Evolutionary conservation across 139 green algal genomes (phyloP), one percentile per base, ranked within the genome.

Genomic region (Pleodorina starrii): DNA sequence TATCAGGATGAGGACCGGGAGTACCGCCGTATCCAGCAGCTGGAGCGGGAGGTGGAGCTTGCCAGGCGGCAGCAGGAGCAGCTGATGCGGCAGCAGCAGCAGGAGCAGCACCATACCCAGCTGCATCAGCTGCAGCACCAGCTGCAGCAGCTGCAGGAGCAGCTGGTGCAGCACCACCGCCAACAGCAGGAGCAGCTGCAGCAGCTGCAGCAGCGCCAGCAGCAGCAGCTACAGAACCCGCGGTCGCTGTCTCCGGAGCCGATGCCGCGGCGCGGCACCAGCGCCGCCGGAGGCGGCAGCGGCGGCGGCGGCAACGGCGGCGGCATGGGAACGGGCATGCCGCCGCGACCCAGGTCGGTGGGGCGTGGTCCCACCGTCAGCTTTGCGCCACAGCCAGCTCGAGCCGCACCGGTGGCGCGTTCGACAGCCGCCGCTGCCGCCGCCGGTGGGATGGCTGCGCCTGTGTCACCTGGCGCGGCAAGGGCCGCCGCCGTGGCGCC

Each of bases 1-100:
- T 16, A 69, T 11, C 57, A 69, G 57, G 48, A 57, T 12, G 48
- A 10, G 48, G 11, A 10, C 11, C 12, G 11, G 48, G 48, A 57
- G 10, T 57, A 57, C 48, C 48, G 10, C 11, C 69, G 36, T 17
- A 77, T 77, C 3, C 36, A 77, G 69, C 69, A 50, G 35, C 35
- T 77, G 32, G 36, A 77, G 36, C 69, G 36, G 17, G 14, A 29
- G 69, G 16, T 54, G 27, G 11, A 80, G 72, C 72, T 59, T 38
- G 29, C 19, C 7, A 44, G 27, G 27, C 43, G 66, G 74, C 74
- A 82, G 74, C 74, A 82, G 32, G 29, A 80, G 42, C 72, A 80
- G 12, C 43, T 80, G 42, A 14, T 40, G 25, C 42, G 35, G 27
- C 74, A 82, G 74, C 74, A 82, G 74, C 44, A 63, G 1, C 74